Base-by-base conservation (phyloP, 176 grass and related monocot genomes). In the Musa beccarii region DNA sequence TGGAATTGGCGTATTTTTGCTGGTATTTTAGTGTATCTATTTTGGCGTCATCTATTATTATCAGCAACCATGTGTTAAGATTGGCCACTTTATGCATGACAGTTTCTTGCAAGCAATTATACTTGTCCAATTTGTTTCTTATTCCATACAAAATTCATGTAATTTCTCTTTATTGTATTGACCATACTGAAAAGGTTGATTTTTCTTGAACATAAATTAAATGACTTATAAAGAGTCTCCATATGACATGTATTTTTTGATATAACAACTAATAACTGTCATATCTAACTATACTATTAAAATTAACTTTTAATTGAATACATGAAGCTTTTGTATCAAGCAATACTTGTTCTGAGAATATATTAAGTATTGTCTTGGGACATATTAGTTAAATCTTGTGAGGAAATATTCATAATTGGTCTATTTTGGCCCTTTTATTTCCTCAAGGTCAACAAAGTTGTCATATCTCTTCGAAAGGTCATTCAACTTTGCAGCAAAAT, bases 391-490 rank as follows among this genome's bases (percentile, higher is more conserved):
- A 7, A 25, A 51, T 20, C 68, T 34, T 7, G 3, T n/a, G 9
- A 51, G 25, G 68, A 16, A 51, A 19, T 68, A 77, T 52, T 84
- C 78, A 68, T 91, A 64, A 81, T 54, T 64, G 9, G 49, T 34
- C 49, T 59, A 13, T 52, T 54, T 77, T 25, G 70, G 23, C 24
- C 71, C 78, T 81, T 80, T 20, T 79, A 83, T 77, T 63, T 81
- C 17, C 28, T 68, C 59, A 79, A 75, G 77, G 59, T 75, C 66
- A 76, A 65, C 0, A 13, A 81, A 54, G 28, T 62, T 57, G 81
- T 11, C 9, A 11, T 72, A 54, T 1, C 80, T 78, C 63, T 49
- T 53, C n/a, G 75, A 85, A 53, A 49, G 55, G 24, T 15, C 49
- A 24, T 11, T 12, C 84, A 72, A 81, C 53, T 82, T 73, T 64